Evolutionary conservation across 208 protist genomes (phyloP), one percentile per base, ranked within the genome.

Genomic region (Vickermania spadyakhi): DNA sequence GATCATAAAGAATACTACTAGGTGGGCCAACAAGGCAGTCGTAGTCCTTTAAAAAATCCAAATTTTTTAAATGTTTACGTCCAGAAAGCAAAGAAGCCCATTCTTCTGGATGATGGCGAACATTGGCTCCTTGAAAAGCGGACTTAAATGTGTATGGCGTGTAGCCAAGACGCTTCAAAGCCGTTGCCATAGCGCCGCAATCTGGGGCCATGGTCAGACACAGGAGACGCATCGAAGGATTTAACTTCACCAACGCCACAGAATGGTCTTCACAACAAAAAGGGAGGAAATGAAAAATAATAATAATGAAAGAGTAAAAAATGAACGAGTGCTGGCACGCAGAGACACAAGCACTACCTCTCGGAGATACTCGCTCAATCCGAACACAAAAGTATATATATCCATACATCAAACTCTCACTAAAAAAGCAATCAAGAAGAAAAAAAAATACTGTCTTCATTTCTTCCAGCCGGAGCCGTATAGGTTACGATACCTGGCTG

Each of bases 131-230:
- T 73, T 21, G 79, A 41, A 83, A 89, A 21, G 64, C 68, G 11
- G 72, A 65, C 27, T 69, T 56, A 7, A 88, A 72, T 36, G 68
- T 80, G 72, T 91, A 88, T 26, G 84, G 80, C 1, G 60, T 76
- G 76, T 91, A 91, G 23, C 81, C 84, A 23, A 91, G 68, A 52
- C 52, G 52, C 22, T 58, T 60, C 30, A 91, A 64, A 7, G 80
- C 84, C 7, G 63, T 56, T 21, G 73, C 72, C 45, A 91, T 55
- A 45, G 78, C 78, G 0, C 77, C 80, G 25, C 84, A 80, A 28
- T 81, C 76, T 0, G 81, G 75, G 25, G 73, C 53, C 81, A 86
- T 79, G 7, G 79, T 91, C 31, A 91, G 64, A 55, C 84, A 88
- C 31, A 91, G 22, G 27, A 88, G 75, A 7, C 81, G 80, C 58